A percentile compares a stretch with the other conserved stretches of the same genome.
phyloP scores from a whole-genome alignment of 192 early-diverging fungal species.

The Backusella westeae region DNA sequence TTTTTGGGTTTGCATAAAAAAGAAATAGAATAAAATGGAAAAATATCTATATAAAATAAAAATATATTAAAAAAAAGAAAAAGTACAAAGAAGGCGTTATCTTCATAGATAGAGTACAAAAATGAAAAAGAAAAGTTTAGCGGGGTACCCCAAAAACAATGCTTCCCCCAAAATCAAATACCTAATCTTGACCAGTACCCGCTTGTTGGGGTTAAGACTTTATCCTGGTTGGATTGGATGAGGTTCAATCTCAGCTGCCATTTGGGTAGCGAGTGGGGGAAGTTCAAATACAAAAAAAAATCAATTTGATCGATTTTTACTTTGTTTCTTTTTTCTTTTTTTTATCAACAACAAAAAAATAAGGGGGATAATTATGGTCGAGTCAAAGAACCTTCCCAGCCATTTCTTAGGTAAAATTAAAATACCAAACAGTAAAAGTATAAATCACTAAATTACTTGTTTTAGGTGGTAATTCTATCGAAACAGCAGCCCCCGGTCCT shows the following conservation, averaged over 20 bases:
- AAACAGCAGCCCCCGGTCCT: constrained; percentile 57
- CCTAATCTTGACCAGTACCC: background rate
- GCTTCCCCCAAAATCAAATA: constrained; percentile 11
- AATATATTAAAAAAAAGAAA: background rate
- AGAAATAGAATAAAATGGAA: background rate
- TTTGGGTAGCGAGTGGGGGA: background rate
- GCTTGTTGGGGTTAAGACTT: constrained; percentile 13
- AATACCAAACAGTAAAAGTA: background rate
- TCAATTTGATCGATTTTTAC: background rate
- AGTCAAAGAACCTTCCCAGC: constrained; percentile 16
- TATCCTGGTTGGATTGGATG: constrained; percentile 7
- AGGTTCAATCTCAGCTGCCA: constrained; percentile 3
- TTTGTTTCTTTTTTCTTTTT: background rate
- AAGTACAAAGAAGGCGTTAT: background rate
- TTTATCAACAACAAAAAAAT: background rate
- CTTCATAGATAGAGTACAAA: background rate
- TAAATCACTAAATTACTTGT: background rate
- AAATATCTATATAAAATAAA: background rate
- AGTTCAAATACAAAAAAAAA: constrained; percentile 8
- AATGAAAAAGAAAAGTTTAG: background rate
- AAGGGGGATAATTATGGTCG: constrained; percentile 14
- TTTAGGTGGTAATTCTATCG: constrained; percentile 71
- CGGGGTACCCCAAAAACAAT: constrained; percentile 7
- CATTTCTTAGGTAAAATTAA: constrained; percentile 23
- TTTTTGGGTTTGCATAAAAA: constrained; percentile 3